These are phyloP conservation scores for Platanthera zijinensis DNA, from an alignment of 106 monocot genomes.

Conservation along the genomic window DNA sequence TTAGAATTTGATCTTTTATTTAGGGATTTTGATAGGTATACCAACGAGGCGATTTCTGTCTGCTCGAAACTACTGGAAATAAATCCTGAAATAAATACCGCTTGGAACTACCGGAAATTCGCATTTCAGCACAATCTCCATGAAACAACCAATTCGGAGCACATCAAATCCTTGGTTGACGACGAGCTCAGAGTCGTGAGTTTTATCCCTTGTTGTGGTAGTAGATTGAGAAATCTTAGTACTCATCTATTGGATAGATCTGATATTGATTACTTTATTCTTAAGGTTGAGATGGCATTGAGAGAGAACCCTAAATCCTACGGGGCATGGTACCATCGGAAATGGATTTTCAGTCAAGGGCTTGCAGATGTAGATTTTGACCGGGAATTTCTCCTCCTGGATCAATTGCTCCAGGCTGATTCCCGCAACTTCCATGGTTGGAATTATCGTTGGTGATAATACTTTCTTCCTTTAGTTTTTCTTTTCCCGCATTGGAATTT, in stretches of 20 bases:
- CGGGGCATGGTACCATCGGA: slow-evolving; percentile 62
- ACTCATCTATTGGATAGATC: slow-evolving; percentile 4
- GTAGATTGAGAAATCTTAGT: neutral
- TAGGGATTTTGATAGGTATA: slow-evolving; percentile 41
- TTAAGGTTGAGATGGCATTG: slow-evolving; percentile 66
- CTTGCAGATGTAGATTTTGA: slow-evolving; percentile 38
- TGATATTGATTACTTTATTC: neutral
- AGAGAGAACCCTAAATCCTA: slow-evolving; percentile 83
- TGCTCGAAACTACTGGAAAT: slow-evolving; percentile 75
- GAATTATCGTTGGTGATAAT: slow-evolving; percentile 66
- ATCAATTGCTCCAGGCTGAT: slow-evolving; percentile 60
- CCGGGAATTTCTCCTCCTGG: slow-evolving; percentile 59
- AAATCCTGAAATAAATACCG: slow-evolving; percentile 80
- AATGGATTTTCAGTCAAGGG: slow-evolving; percentile 60
- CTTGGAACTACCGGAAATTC: slow-evolving; percentile 89
- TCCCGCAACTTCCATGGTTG: slow-evolving; percentile 93
- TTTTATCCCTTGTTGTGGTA: neutral
- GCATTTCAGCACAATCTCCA: slow-evolving; percentile 47
- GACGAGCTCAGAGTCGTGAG: slow-evolving; percentile 78
- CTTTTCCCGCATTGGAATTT: slow-evolving; percentile 20
- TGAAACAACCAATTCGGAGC: slow-evolving; percentile 25
- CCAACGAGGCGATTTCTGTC: slow-evolving; percentile 49
- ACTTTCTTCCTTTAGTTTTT: neutral
- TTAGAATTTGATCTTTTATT: neutral
- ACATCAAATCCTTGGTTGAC: slow-evolving; percentile 36